These are phyloP conservation scores for Metschnikowia orientalis DNA, from an alignment of 805 yeast species.

Conservation along the genomic window DNA sequence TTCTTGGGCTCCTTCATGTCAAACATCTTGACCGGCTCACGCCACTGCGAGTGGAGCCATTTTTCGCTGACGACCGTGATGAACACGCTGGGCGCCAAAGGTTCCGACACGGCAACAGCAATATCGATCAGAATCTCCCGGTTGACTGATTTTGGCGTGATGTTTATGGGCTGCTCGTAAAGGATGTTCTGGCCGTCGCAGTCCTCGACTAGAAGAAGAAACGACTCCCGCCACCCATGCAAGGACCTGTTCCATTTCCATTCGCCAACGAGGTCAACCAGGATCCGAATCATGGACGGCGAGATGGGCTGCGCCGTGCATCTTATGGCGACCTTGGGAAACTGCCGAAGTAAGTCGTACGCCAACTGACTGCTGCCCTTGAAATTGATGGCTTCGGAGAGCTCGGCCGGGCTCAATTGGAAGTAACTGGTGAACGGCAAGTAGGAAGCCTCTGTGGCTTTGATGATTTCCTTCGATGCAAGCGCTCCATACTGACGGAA, in stretches of 20 bases:
- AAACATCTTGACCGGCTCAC: slow-evolving; percentile 55
- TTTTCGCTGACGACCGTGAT: slow-evolving; percentile 69
- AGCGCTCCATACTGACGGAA: slow-evolving; percentile 68
- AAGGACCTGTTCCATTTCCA: slow-evolving; percentile 72
- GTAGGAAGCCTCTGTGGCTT: slow-evolving; percentile 72
- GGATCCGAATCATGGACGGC: slow-evolving; percentile 58
- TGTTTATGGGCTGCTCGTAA: slow-evolving; percentile 50
- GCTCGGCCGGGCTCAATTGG: slow-evolving; percentile 64
- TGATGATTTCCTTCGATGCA: slow-evolving; percentile 69
- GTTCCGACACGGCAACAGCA: slow-evolving; percentile 46
- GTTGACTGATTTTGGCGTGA: slow-evolving; percentile 47
- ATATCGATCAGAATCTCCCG: slow-evolving; percentile 59
- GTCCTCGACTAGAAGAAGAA: slow-evolving; percentile 73
- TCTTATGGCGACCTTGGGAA: slow-evolving; percentile 62
- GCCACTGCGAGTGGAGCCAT: slow-evolving; percentile 77
- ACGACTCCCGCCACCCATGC: slow-evolving; percentile 65
- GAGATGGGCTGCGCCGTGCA: slow-evolving; percentile 77
- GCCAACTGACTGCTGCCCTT: slow-evolving; percentile 61
- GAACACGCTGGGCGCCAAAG: slow-evolving; percentile 62
- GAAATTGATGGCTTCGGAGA: slow-evolving; percentile 75
- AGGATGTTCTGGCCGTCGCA: slow-evolving; percentile 74
- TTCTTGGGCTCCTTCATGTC: slow-evolving; percentile 55
- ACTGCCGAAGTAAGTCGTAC: slow-evolving; percentile 57
- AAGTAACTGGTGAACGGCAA: slow-evolving; percentile 82
- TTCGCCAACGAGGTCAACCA: slow-evolving; percentile 60